Evolutionary conservation across 2,329 filamentous ascomycete genomes (phyloP), one percentile per base, ranked within the genome.

Genomic region (Cordyceps tenuipes): DNA sequence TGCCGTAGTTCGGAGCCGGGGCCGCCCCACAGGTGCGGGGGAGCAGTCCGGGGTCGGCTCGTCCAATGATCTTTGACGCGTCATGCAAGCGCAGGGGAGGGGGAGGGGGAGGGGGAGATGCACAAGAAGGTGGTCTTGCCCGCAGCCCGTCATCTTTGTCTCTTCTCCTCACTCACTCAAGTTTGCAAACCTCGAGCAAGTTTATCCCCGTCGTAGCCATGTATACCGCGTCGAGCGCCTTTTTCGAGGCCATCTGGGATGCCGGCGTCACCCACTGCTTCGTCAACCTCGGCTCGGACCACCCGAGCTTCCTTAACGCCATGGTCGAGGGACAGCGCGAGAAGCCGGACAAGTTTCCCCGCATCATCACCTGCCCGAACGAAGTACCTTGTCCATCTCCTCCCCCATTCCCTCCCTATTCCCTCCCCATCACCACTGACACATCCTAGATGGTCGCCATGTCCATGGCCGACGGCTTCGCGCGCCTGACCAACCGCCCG

Each of bases 381-480:
- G 89, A 92, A 80, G 87, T 88, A 76, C 15, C 64, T 67, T 12
- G 7, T 6, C 10, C 31, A 34, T 34, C 7, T 29, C 29, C 29
- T 54, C 43, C 48, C 17, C 15, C 43, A n/a, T n/a, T 44, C 29
- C 17, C 3, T 26, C 2, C 2, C 48, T 9, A 23, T 23, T 23
- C 23, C 23, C 23, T 23, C 23, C 4, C 23, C 23, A 3, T 23
- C 4, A 3, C 23, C 4, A 8, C 47, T 34, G 31, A 34, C 39
- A n/a, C n/a, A n/a, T n/a, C n/a, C n/a, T 19, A 90, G 85, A 92
- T 92, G 88, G 89, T 92, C 7, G 89, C 89, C 29, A 81, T 93
- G 67, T 92, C 88, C 61, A 90, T 91, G 86, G 89, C 89, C 15
- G 89, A 93, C 70, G 89, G 89, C 56, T 91, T 89, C 68, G 88